These are phyloP conservation scores for Plasmodium falciparum DNA, from an alignment of 169 alveolate species.

Conservation along the genomic window DNA sequence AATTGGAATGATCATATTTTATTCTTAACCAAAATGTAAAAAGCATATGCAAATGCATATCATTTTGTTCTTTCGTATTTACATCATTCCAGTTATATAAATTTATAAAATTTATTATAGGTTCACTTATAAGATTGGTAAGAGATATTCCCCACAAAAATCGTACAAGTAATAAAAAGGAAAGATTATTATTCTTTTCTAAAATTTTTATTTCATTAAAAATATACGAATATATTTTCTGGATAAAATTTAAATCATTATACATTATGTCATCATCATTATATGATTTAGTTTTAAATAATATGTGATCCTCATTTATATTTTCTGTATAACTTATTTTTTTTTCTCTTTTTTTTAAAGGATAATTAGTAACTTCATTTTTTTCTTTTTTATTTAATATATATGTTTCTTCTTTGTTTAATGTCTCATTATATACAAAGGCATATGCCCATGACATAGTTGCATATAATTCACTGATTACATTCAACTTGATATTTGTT, in stretches of 20 bases:
- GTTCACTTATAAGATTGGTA: conserved; percentile 39
- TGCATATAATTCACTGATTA: conserved; percentile 58
- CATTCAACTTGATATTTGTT: conserved; percentile 21
- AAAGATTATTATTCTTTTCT: conserved; percentile 20
- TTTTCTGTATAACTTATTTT: neutral
- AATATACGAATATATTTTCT: conserved; percentile 33
- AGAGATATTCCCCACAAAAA: conserved; percentile 72
- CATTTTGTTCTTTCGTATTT: conserved; percentile 33
- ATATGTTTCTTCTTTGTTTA: neutral
- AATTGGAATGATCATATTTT: conserved; percentile 41
- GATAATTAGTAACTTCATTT: neutral
- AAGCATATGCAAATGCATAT: conserved; percentile 75
- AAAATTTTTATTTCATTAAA: conserved; percentile 61
- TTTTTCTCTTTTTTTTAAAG: neutral
- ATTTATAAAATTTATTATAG: conserved; percentile 44
- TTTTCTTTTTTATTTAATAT: too few relatives aligned
- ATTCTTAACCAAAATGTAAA: conserved; percentile 72
- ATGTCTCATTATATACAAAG: conserved; percentile 27
- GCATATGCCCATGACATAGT: conserved; percentile 78
- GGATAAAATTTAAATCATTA: conserved; percentile 33
- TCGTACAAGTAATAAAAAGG: conserved; percentile 63
- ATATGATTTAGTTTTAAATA: neutral
- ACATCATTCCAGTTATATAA: conserved; percentile 55
- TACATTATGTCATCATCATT: neutral
- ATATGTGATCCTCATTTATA: neutral